Base-by-base conservation (phyloP, 768 basidiomycete genomes). In the Auricularia heimuer region DNA sequence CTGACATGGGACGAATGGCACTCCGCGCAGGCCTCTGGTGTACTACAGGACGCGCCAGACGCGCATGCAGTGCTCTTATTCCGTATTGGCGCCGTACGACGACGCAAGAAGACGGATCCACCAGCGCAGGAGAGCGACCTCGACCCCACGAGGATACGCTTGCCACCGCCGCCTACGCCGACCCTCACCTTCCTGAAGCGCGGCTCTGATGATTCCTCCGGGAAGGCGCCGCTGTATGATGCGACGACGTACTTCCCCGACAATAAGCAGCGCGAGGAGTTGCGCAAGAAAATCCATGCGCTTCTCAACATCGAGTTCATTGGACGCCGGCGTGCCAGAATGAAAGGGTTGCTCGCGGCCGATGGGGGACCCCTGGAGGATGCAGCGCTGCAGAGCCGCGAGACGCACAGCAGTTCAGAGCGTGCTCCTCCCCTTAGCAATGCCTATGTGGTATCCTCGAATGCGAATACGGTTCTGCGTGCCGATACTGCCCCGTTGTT, bases 401-500 rank as follows among this genome's bases (percentile, higher is more conserved):
- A 29, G 29, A 29, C 29, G 29, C 29, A 29, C 29, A 29, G 29
- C 29, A 29, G 29, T 29, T 29, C 29, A 29, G 29, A 29, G 29
- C 29, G 29, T 29, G 29, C 29, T 29, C 29, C 29, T 29, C 29
- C 54, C 7, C 54, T 76, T 3, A 90, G 88, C 66, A 86, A 89
- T 70, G 90, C 88, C 7, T 91, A 89, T 70, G 68, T 92, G 14
- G 69, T 93, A 14, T 77, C 74, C 63, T 84, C 88, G 6, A 79
- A 83, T 63, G 76, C 74, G 14, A 73, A 79, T 33, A 83, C 81
- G 0, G 71, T 81, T 18, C 73, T 73, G 64, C 77, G 84, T 44
- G 86, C 80, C 0, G 90, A 93, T 69, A 76, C 83, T 6, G 85
- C 81, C 1, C 80, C 85, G 4, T 75, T 88, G 12, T 87, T 86